Base-by-base conservation (phyloP, 176 grass and related monocot species). In the Aegilops speltoides region DNA sequence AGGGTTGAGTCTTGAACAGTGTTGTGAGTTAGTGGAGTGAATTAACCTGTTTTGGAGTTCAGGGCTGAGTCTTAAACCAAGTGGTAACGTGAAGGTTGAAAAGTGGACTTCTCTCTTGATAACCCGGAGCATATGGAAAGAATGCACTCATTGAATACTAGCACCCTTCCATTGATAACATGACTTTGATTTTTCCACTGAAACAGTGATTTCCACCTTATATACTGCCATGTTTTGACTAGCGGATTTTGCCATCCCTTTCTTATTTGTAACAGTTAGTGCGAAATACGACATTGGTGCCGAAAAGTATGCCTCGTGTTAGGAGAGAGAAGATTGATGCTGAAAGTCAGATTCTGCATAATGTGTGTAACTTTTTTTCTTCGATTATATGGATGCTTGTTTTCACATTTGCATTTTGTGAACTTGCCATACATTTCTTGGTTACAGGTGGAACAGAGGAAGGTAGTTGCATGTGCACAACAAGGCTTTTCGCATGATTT, bases 221-320 rank as follows among this genome's bases (percentile, higher is more conserved):
- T 66, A 64, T 66, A 1, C 33, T 17, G 31, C 2, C 19, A 66
- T 13, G 40, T 85, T 85, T 37, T 37, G n/a, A 67, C 66, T 2
- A 23, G 4, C 45, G 11, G 5, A 54, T 20, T 56, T 67, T 64
- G 15, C 46, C 40, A 77, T 25, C 3, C 54, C 0, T 67, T 85
- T 32, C 60, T 66, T 67, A 37, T 54, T 85, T 77, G 15, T 54
- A 25, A 78, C 62, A 85, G 83, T 20, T 77, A 36, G 6, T 3
- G 7, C 38, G 16, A 84, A 40, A 40, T 14, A 6, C 43, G 36
- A 14, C 46, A 22, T 74, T 31, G 40, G 25, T 4, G 34, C 60
- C 12, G 16, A 33, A 16, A 16, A 52, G 17, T 4, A 34, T 14
- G 3, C 36, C n/a, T 85, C 13, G 6, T 64, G 70, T 25, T 67